These are phyloP conservation scores for Geotrichum aggregatum DNA, from an alignment of 1,139 yeast genomes.

Conservation along the genomic window DNA sequence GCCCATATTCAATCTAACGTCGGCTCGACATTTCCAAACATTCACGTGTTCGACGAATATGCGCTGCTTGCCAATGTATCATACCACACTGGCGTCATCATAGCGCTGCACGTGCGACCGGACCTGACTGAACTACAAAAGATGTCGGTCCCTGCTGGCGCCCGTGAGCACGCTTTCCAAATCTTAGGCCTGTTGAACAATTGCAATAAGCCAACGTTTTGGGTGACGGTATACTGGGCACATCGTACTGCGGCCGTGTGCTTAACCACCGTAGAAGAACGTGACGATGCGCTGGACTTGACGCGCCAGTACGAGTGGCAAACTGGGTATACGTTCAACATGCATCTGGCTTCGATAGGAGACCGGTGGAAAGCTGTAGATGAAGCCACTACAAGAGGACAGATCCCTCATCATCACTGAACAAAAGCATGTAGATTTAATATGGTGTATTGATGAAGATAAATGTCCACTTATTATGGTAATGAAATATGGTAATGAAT, in stretches of 20 bases:
- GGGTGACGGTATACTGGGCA: conserved; percentile 20
- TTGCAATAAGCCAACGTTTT: conserved; percentile 16
- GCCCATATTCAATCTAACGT: conserved; percentile 9
- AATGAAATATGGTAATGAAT: no score
- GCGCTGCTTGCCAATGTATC: conserved; percentile 13
- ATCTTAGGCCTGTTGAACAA: conserved; percentile 17
- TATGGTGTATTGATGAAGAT: no score
- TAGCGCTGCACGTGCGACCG: conserved; percentile 12
- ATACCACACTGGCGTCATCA: conserved; percentile 18
- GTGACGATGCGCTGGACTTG: conserved; percentile 19
- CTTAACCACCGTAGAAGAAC: conserved; percentile 12
- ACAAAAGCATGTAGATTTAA: no score
- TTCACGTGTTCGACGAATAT: conserved; percentile 15
- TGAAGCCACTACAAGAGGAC: not conserved
- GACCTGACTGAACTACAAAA: conserved; percentile 10
- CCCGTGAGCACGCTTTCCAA: conserved; percentile 17
- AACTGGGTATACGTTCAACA: conserved; percentile 18
- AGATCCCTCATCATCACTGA: not conserved
- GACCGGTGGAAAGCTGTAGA: conserved; percentile 19
- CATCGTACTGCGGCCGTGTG: conserved; percentile 18
- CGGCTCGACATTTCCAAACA: conserved; percentile 4
- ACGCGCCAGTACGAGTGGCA: conserved; percentile 22
- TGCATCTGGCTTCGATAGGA: conserved; percentile 15
- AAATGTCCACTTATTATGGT: no score
- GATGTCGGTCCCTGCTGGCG: conserved; percentile 15